These are phyloP conservation scores for Microcyclosporella mali DNA, from an alignment of 2,329 filamentous ascomycete species.

Conservation along the genomic window DNA sequence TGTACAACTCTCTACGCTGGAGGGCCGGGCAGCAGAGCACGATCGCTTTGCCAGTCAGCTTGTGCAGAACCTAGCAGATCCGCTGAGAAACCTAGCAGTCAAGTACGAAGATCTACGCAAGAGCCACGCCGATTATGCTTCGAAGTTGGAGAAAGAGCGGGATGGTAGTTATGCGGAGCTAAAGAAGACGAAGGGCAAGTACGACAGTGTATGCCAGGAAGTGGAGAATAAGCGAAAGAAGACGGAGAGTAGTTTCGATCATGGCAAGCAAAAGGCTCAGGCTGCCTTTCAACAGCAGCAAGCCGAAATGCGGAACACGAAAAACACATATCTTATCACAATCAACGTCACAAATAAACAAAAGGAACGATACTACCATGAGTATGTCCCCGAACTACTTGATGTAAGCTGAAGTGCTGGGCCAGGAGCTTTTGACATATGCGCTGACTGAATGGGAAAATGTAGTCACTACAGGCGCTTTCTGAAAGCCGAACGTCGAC, in stretches of 20 bases:
- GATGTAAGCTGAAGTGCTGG: constrained; percentile 53
- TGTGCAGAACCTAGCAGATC: constrained; percentile 74
- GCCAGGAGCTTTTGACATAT: not conserved
- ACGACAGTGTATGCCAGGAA: constrained; percentile 87
- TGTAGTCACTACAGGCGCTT: constrained; percentile 72
- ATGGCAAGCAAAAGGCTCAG: constrained; percentile 79
- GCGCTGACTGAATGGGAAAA: not conserved
- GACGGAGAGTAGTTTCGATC: constrained; percentile 83
- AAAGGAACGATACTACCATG: constrained; percentile 95
- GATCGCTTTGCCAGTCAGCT: constrained; percentile 77
- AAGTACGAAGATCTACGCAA: constrained; percentile 91
- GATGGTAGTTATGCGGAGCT: constrained; percentile 78
- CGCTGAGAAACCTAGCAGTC: constrained; percentile 65
- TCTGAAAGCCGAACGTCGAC: constrained; percentile 81
- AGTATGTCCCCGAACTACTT: constrained; percentile 89
- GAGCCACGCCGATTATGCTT: constrained; percentile 79
- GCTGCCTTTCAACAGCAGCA: constrained; percentile 88
- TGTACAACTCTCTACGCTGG: constrained; percentile 83
- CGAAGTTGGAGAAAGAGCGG: constrained; percentile 81
- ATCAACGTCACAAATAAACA: constrained; percentile 98
- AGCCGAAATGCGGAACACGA: constrained; percentile 92
- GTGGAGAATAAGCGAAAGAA: constrained; percentile 94
- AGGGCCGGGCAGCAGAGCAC: constrained; percentile 81
- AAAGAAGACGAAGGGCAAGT: constrained; percentile 86
- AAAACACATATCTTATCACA: constrained; percentile 94